These are phyloP conservation scores for Penicillium paradoxum DNA, from an alignment of 495 filamentous ascomycete species.

Conservation along the genomic window DNA sequence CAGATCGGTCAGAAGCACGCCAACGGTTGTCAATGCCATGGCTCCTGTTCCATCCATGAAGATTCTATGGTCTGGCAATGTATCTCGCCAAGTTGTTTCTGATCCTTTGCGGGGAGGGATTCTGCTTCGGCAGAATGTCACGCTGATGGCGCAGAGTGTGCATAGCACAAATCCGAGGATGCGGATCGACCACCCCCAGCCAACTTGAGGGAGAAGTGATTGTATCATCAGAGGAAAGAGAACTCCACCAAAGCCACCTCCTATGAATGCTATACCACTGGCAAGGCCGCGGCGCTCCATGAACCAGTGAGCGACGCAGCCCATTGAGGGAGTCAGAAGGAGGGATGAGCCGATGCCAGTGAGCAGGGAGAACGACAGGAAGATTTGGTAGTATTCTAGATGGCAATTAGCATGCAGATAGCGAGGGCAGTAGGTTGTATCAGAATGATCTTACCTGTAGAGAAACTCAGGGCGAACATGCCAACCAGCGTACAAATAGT, in stretches of 20 bases:
- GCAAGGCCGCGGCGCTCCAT: slow-evolving; percentile 24
- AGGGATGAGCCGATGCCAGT: slow-evolving; percentile 51
- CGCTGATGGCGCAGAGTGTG: slow-evolving; percentile 39
- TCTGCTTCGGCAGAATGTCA: slow-evolving; percentile 19
- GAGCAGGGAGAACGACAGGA: slow-evolving; percentile 53
- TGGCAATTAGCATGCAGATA: too few species aligned
- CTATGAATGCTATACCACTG: slow-evolving; percentile 26
- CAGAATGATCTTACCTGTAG: too few species aligned
- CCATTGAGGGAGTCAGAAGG: slow-evolving; percentile 43
- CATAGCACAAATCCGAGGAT: slow-evolving; percentile 50
- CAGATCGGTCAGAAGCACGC: too few species aligned
- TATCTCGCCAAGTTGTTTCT: slow-evolving; percentile 18
- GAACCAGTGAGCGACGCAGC: slow-evolving; percentile 31
- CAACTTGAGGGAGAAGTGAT: slow-evolving; percentile 39
- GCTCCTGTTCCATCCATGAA: too few species aligned
- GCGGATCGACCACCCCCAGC: slow-evolving; percentile 58
- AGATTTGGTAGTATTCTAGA: slow-evolving; percentile 63
- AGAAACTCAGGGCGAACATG: slow-evolving; percentile 48
- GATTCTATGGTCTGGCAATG: too few species aligned
- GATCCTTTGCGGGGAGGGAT: slow-evolving; percentile 15
- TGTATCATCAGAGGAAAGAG: slow-evolving; percentile 54
- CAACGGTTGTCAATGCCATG: too few species aligned
- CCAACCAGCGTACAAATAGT: slow-evolving; percentile 43
- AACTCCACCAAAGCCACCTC: slow-evolving; percentile 46
- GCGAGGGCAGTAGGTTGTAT: too few species aligned